Evolutionary conservation across 441 rosid species (phyloP).

Genomic region (Adansonia madagascariensis): DNA sequence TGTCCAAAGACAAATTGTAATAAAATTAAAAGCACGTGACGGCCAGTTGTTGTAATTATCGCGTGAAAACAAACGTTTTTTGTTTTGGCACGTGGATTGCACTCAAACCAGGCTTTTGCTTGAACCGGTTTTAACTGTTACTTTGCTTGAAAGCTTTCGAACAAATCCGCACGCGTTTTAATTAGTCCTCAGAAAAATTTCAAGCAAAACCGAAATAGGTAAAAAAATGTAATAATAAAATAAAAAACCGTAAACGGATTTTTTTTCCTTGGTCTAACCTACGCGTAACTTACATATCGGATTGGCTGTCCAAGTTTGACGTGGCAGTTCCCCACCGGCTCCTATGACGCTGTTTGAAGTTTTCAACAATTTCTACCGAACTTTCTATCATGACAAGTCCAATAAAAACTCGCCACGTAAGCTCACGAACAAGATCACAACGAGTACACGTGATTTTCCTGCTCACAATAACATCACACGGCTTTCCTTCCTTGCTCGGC

Average conservation of each 20-base stretch:
- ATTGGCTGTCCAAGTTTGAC: slow-evolving; percentile 20
- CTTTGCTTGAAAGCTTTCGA: not conserved
- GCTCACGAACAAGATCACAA: not conserved
- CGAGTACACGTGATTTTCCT: slow-evolving; percentile 16
- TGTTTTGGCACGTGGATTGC: not conserved
- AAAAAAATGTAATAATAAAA: not conserved
- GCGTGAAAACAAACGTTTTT: not conserved
- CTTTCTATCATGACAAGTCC: not conserved
- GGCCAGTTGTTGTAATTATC: not conserved
- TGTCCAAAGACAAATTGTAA: too few relatives aligned
- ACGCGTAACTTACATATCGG: slow-evolving; percentile 24
- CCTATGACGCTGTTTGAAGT: not conserved
- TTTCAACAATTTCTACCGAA: not conserved
- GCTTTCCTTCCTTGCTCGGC: not conserved
- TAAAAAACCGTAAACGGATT: not conserved
- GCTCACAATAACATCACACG: slow-evolving; percentile 20
- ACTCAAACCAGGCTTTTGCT: not conserved
- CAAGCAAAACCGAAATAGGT: not conserved
- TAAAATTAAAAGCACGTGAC: not conserved
- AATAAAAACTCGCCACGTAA: slow-evolving; percentile 20
- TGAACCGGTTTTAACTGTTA: not conserved
- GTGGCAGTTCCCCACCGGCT: slow-evolving; percentile 1
- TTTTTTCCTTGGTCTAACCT: not conserved
- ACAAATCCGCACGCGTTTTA: not conserved
- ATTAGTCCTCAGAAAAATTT: not conserved